Base-by-base conservation (phyloP, 768 basidiomycete genomes). In the Cystofilobasidium bisporidii region DNA sequence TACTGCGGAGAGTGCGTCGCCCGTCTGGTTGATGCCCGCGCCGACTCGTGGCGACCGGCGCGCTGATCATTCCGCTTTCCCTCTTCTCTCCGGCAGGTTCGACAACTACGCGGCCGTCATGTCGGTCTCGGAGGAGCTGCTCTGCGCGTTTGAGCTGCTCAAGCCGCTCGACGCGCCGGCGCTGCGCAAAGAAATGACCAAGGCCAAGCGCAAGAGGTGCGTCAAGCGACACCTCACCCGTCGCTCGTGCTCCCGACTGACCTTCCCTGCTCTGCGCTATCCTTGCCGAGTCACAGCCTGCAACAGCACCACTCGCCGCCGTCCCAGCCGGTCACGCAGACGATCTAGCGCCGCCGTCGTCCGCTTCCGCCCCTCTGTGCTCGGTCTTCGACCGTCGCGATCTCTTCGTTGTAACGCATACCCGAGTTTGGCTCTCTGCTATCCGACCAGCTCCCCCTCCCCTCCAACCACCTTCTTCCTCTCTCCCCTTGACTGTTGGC, bases 171-270 rank as follows among this genome's bases (percentile, higher is more conserved):
- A 97, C 74, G 90, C 89, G 11, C 87, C 91, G 30, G 93, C 92
- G 33, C 79, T 97, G 72, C 87, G 91, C 72, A 97, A 97, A 78
- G 93, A 97, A 78, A 96, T 97, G 92, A 93, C 90, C 48, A 96
- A 96, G 79, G 90, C 90, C 61, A 96, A 94, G 79, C 88, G 93
- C 82, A 96, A 96, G 83, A 94, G 91, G 91, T 89, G 69, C 63
- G 80, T 77, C n/a, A n/a, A n/a, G n/a, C n/a, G n/a, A n/a, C n/a
- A n/a, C n/a, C n/a, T n/a, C n/a, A n/a, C n/a, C n/a, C n/a, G n/a
- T n/a, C n/a, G n/a, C n/a, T n/a, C n/a, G n/a, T n/a, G n/a, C n/a
- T n/a, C n/a, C n/a, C n/a, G n/a, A n/a, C n/a, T n/a, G n/a, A n/a
- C n/a, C n/a, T n/a, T n/a, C n/a, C n/a, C n/a, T n/a, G n/a, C n/a